Evolutionary conservation across 2,329 filamentous ascomycete species (phyloP).

Genomic region (Alternaria longipes): DNA sequence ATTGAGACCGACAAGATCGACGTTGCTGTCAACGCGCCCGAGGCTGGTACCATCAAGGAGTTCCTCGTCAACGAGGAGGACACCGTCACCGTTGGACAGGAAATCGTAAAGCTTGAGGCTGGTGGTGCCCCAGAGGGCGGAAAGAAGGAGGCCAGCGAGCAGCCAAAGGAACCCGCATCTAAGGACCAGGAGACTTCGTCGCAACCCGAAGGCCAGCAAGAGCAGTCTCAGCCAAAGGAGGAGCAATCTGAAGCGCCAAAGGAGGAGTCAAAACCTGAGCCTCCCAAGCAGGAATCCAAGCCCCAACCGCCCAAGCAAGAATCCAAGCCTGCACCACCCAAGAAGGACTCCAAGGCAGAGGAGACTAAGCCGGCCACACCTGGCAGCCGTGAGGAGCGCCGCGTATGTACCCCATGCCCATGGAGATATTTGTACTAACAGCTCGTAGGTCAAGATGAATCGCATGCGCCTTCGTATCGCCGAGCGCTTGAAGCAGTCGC

Average conservation of each 20-base stretch:
- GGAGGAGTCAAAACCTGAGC: conserved; percentile 53
- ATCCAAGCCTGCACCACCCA: conserved; percentile 31
- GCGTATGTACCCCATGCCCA: conserved; percentile 66
- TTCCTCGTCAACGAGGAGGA: conserved; percentile 92
- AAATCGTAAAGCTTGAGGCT: conserved; percentile 83
- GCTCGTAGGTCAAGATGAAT: conserved; percentile 95
- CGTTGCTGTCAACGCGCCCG: conserved; percentile 92
- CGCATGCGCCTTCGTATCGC: conserved; percentile 97
- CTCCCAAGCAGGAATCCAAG: conserved; percentile 52
- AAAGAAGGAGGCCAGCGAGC: conserved; percentile 64
- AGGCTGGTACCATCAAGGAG: conserved; percentile 90
- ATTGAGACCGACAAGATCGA: conserved; percentile 99
- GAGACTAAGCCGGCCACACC: conserved; percentile 55
- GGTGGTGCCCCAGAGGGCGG: conserved; percentile 64
- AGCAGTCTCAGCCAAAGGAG: conserved; percentile 52
- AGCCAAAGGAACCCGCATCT: conserved; percentile 68
- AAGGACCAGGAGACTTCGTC: conserved; percentile 66
- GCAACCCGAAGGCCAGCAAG: conserved; percentile 61
- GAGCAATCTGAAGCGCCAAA: conserved; percentile 39
- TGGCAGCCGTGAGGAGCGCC: conserved; percentile 85
- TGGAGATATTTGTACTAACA: conserved; percentile 20
- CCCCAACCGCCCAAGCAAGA: conserved; percentile 48
- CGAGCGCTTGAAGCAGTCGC: conserved; percentile 97
- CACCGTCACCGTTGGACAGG: conserved; percentile 93
- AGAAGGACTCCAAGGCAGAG: conserved; percentile 48